Conservation (phyloP, 495 filamentous ascomycete genomes). For the Hypoxylon trugodes region DNA sequence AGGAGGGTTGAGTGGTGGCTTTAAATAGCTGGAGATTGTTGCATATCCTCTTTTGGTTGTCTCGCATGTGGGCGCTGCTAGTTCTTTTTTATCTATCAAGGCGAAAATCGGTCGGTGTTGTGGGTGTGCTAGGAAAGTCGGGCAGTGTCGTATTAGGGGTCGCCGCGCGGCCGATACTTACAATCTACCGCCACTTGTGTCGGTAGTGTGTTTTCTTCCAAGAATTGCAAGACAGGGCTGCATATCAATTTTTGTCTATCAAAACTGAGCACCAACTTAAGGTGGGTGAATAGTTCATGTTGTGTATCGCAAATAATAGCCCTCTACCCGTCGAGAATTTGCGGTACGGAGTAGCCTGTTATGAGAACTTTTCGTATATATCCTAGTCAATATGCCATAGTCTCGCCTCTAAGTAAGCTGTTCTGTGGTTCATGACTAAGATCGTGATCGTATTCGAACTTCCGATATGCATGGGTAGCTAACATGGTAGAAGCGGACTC, state of each 20-base stretch:
- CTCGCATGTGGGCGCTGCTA: constrained; percentile 13
- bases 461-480: constrained; percentile 16
- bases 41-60: constrained; percentile 10
- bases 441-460: constrained; percentile 12
- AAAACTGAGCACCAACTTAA: no score
- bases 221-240: constrained; percentile 21
- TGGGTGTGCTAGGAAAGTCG: constrained; percentile 14
- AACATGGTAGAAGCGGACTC: not conserved
- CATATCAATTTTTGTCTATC: constrained; percentile 19
- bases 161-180: constrained; percentile 30
- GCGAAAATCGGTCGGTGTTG: constrained; percentile 2
- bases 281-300: no score
- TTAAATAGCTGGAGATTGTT: not conserved
- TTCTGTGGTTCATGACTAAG: constrained; percentile 4
- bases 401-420: not conserved
- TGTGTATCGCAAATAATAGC: constrained; percentile 8
- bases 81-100: constrained; percentile 4
- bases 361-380: not conserved
- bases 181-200: constrained; percentile 2
- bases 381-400: not conserved
- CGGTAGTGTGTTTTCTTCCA: constrained; percentile 20
- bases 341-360: constrained; percentile 1
- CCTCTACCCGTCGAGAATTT: not conserved
- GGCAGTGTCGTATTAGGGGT: constrained; percentile 25
- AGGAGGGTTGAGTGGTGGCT: no score